These are phyloP conservation scores for Malassezia caprae DNA, from an alignment of 1,284 basidiomycete species.

Conservation along the genomic window DNA sequence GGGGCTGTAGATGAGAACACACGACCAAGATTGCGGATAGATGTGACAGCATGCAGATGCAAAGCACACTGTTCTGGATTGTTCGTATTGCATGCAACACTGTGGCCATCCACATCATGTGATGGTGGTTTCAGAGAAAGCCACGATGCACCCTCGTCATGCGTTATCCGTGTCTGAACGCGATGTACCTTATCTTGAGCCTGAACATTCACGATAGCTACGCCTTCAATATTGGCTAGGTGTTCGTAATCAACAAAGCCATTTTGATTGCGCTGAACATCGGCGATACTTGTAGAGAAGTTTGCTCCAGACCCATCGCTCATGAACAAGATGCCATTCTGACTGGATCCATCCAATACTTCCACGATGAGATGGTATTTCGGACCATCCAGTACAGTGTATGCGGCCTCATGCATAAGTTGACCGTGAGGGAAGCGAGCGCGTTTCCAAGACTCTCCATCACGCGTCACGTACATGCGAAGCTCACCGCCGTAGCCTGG, in stretches of 20 bases:
- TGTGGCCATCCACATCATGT: slow-evolving; percentile 57
- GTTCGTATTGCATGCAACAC: slow-evolving; percentile 58
- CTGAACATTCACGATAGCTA: slow-evolving; percentile 77
- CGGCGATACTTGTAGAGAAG: slow-evolving; percentile 79
- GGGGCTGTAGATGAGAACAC: slow-evolving; percentile 90
- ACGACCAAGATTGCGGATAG: slow-evolving; percentile 80
- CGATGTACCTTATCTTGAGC: slow-evolving; percentile 68
- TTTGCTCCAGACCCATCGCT: slow-evolving; percentile 88
- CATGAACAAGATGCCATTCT: slow-evolving; percentile 82
- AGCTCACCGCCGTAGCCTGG: slow-evolving; percentile 27
- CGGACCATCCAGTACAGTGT: slow-evolving; percentile 88
- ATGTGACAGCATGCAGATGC: slow-evolving; percentile 82
- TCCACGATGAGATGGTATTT: slow-evolving; percentile 87
- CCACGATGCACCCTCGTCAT: slow-evolving; percentile 84
- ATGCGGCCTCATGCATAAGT: slow-evolving; percentile 72
- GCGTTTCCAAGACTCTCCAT: slow-evolving; percentile 36
- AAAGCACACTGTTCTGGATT: slow-evolving; percentile 63
- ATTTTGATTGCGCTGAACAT: slow-evolving; percentile 75
- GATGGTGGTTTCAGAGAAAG: slow-evolving; percentile 59
- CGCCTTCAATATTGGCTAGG: slow-evolving; percentile 80
- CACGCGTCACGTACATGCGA: slow-evolving; percentile 36
- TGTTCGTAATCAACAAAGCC: slow-evolving; percentile 92
- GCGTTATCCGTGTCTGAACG: slow-evolving; percentile 59
- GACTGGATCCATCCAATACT: slow-evolving; percentile 55
- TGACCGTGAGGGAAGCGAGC: slow-evolving; percentile 69